Conservation (phyloP, 805 yeast species). For the Myxozyma vanderwaltii region DNA sequence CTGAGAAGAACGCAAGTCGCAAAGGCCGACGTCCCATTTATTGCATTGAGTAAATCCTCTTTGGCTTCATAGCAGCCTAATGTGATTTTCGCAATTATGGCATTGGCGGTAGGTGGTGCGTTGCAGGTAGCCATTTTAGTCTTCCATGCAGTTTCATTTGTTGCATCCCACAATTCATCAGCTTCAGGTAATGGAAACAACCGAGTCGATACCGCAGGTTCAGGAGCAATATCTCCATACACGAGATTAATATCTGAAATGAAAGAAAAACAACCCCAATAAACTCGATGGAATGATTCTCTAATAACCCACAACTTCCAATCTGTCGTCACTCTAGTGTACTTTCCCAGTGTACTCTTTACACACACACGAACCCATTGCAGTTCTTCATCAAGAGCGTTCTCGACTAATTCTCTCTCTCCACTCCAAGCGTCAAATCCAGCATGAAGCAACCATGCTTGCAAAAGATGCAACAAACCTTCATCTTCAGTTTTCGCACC, state of each 20-base stretch:
- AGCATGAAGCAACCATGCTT: slow-evolving; percentile 11
- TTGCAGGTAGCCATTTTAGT: neutral
- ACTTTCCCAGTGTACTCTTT: neutral
- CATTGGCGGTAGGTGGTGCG: neutral
- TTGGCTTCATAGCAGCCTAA: too few relatives aligned
- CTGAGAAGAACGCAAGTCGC: slow-evolving; percentile 8
- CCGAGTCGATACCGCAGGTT: slow-evolving; percentile 18
- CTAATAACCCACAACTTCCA: slow-evolving; percentile 7
- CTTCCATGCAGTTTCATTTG: neutral
- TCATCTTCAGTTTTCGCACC: neutral
- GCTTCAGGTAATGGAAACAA: slow-evolving; percentile 34
- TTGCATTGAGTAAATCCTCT: neutral
- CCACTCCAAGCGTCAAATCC: slow-evolving; percentile 18
- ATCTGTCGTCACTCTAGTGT: neutral
- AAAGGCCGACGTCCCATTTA: neutral
- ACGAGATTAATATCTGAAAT: slow-evolving; percentile 4
- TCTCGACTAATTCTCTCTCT: slow-evolving; percentile 9
- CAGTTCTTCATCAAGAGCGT: slow-evolving; percentile 13
- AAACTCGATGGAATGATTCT: slow-evolving; percentile 14
- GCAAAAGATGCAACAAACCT: neutral
- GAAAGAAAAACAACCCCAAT: slow-evolving; percentile 14
- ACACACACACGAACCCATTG: slow-evolving; percentile 4
- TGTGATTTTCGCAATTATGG: neutral
- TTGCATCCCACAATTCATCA: slow-evolving; percentile 34
- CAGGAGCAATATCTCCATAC: slow-evolving; percentile 10